Base-by-base conservation (phyloP, 352 stramenopile species). In the Pythium periplocum region DNA sequence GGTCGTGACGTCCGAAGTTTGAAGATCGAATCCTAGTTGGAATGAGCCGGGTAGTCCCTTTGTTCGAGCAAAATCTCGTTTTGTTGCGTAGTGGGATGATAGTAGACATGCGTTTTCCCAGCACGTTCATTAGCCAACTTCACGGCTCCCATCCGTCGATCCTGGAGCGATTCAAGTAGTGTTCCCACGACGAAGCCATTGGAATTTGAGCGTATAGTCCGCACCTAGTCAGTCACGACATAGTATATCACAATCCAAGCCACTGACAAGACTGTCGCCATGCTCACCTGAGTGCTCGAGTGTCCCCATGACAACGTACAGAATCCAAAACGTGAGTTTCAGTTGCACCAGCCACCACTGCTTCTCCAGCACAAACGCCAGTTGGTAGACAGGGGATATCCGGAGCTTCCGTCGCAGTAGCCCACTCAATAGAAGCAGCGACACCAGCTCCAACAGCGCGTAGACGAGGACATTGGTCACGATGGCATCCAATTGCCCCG, bases 401-500 rank as follows among this genome's bases (percentile, higher is more conserved):
- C 54, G 46, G 31, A 80, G 46, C 45, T 69, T 64, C 38, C 40
- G 53, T 37, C 54, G 43, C 4, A 80, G 26, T 4, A 62, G 53
- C 31, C 55, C 37, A 35, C 64, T 26, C 2, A 78, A 45, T 8
- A 65, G 8, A 32, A 75, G 8, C 11, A 71, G 62, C 26, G 70
- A 75, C 1, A 68, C 17, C n/a, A 78, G 41, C 48, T 78, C 64
- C 2, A 80, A 48, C 3, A 42, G 47, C 11, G 57, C 62, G 53
- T 80, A 78, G 9, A 75, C 51, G 6, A 78, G 37, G 4, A 82
- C 52, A 46, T 68, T 74, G 9, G 43, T 34, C 11, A 79, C 38
- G 1, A 57, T 75, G 12, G 59, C 34, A 0, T 51, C 31, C 1
- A 82, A 35, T 11, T 69, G 5, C 26, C 31, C 3, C 1, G 35